Percentiles rank a stretch among this genome's conserved stretches.
These are phyloP conservation scores for Lachnellula occidentalis DNA, from an alignment of 2,329 filamentous ascomycete species.

Conservation along the genomic window DNA sequence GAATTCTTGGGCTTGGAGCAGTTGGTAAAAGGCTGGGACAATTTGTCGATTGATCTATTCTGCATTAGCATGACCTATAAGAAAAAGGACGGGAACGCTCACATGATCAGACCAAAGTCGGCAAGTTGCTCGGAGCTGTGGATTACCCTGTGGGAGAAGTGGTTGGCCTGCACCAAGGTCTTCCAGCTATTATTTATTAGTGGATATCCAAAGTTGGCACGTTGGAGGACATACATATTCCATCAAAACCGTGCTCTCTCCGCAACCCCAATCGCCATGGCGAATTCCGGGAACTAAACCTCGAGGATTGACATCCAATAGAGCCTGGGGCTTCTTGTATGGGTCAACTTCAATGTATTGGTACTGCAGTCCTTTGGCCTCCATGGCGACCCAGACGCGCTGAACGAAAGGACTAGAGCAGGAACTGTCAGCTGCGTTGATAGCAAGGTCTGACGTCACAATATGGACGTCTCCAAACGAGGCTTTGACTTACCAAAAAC, in stretches of 20 bases:
- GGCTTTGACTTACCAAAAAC: constrained; percentile 62
- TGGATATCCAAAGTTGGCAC: background rate
- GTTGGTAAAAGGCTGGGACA: constrained; percentile 69
- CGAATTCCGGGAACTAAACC: constrained; percentile 71
- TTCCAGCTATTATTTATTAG: constrained; percentile 51
- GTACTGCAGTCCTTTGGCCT: constrained; percentile 71
- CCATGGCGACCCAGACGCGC: constrained; percentile 82
- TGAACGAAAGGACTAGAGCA: constrained; percentile 67
- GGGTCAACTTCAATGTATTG: constrained; percentile 85
- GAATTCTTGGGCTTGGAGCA: constrained; percentile 60
- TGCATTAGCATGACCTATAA: constrained; percentile 1
- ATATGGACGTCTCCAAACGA: background rate
- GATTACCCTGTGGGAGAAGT: constrained; percentile 58
- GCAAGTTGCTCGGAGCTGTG: constrained; percentile 65
- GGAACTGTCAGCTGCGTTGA: constrained; percentile 4
- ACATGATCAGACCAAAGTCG: constrained; percentile 79
- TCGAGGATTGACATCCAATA: constrained; percentile 71
- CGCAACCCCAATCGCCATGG: constrained; percentile 75
- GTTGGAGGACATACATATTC: constrained; percentile 61
- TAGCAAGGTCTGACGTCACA: constrained; percentile 13
- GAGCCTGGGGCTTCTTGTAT: constrained; percentile 63
- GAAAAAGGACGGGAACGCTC: constrained; percentile 29
- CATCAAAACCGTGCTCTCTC: constrained; percentile 75
- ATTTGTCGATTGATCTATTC: constrained; percentile 69
- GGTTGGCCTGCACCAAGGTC: constrained; percentile 58